Conservation (phyloP, 345 rosid species). For the Citrus sp. region DNA sequence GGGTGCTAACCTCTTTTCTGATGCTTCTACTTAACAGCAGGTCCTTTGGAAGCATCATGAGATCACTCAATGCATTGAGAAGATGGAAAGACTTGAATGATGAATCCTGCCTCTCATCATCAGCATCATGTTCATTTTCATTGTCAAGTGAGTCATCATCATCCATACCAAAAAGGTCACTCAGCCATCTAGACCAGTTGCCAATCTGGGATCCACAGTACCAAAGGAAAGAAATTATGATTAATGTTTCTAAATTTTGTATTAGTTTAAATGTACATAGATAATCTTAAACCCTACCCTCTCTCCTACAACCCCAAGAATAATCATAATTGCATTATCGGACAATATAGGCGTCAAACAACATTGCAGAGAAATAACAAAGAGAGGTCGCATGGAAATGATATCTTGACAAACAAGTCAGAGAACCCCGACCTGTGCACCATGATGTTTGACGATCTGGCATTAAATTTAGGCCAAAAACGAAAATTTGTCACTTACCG, state of each 20-base stretch:
- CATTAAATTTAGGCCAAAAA: background rate
- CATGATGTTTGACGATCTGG: background rate
- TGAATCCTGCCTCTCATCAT: slow-evolving; percentile 35
- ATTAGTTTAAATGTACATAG: background rate
- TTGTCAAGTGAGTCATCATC: slow-evolving; percentile 47
- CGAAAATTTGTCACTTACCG: slow-evolving; percentile 39
- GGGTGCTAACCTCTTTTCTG: slow-evolving; percentile 68
- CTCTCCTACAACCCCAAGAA: background rate
- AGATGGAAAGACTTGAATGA: slow-evolving; percentile 77
- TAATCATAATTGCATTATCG: background rate
- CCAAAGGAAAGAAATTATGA: background rate
- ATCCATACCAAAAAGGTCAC: slow-evolving; percentile 77
- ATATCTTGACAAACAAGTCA: background rate
- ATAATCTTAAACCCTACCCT: background rate
- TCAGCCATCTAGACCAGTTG: slow-evolving; percentile 96
- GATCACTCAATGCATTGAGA: slow-evolving; percentile 87
- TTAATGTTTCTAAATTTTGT: background rate
- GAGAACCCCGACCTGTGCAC: background rate
- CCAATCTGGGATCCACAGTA: slow-evolving; percentile 61
- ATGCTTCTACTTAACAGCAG: slow-evolving; percentile 66
- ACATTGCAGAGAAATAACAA: background rate
- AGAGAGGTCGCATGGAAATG: background rate
- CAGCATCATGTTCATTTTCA: slow-evolving; percentile 33
- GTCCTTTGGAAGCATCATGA: slow-evolving; percentile 99
- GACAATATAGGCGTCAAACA: background rate